Evolutionary conservation across 2,329 filamentous ascomycete genomes (phyloP), one percentile per base, ranked within the genome.

Genomic region (Scedosporium aurantiacum): DNA sequence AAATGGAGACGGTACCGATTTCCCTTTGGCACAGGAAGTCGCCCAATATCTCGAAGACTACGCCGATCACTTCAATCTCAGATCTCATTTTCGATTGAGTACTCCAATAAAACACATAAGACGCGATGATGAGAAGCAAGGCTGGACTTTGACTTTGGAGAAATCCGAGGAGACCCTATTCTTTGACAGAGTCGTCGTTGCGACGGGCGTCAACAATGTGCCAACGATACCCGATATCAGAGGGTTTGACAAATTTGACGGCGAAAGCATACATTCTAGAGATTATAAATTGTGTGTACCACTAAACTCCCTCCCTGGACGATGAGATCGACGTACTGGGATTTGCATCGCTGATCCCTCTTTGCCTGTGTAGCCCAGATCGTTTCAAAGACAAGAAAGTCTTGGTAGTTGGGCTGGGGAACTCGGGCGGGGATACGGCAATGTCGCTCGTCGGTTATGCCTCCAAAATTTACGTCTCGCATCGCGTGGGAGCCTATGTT

Each of bases 391-490:
- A 68, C 5, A 75, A 78, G 64, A 75, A 68, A 8, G 74, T 80
- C 2, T 61, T 80, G 0, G 67, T 80, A 0, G 68, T 79, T 2
- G 78, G 78, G 5, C 65, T 78, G 27, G 73, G 74, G 16, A 75
- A 73, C 55, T 77, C 74, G 1, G 67, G 67, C 1, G 68, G 65
- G 18, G 70, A 71, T 25, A 68, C 68, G 0, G 68, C 68, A 12
- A 62, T 72, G 1, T 67, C 68, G 4, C 67, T 79, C 4, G 66
- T 71, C 0, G 68, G 68, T 0, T 66, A 72, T 6, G 73, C 73
- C 0, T 65, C 70, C 3, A 72, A 76, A 43, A 68, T 77, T 3
- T 79, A 74, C 67, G 64, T 77, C 8, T 75, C 76, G 7, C 76
- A 78, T 47, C 72, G 72, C 0, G 71, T 72, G 2, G 76, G 76